Base-by-base conservation (phyloP, 768 basidiomycete genomes). In the Boletus fagicola region DNA sequence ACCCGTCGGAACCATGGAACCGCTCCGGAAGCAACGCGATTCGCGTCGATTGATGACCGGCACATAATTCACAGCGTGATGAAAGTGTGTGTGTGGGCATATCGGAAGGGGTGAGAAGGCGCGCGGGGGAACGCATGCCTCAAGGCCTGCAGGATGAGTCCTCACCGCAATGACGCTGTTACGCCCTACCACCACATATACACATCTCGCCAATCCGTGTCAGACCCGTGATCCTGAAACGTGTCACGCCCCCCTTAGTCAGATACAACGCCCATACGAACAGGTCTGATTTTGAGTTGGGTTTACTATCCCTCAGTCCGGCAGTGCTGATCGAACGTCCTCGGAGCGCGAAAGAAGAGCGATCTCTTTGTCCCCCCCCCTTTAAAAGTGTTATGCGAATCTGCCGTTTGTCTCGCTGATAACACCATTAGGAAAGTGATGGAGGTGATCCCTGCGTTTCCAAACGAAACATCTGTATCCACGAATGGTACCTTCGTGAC, bases 351-450 rank as follows among this genome's bases (percentile, higher is more conserved):
- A 53, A 43, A 54, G n/a, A 49, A 56, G 49, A 40, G 42, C 20
- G 38, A 49, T 57, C 42, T 35, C 30, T 33, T 54, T 26, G 8
- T 54, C 31, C 26, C 15, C 48, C 22, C 15, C 35, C n/a, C n/a
- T n/a, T 55, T 38, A 40, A 49, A 24, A 49, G 12, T 22, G 54
- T 55, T 26, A 35, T 42, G 53, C 39, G 56, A 44, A 63, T 54
- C 57, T 57, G 59, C 49, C 53, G 48, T 49, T 58, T n/a, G 48
- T 56, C 40, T 43, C 51, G 61, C 31, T 48, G 59, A 61, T 66
- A 68, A 64, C 54, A 55, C 58, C 60, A 58, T 60, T 51, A 54
- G 58, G 65, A 65, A 66, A 26, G 59, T 51, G 50, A 39, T 54
- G 38, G 26, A 46, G 36, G 36, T 52, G 49, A 65, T 53, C 36